Conservation (phyloP, 1,284 basidiomycete species). For the Pseudozyma sp. region DNA sequence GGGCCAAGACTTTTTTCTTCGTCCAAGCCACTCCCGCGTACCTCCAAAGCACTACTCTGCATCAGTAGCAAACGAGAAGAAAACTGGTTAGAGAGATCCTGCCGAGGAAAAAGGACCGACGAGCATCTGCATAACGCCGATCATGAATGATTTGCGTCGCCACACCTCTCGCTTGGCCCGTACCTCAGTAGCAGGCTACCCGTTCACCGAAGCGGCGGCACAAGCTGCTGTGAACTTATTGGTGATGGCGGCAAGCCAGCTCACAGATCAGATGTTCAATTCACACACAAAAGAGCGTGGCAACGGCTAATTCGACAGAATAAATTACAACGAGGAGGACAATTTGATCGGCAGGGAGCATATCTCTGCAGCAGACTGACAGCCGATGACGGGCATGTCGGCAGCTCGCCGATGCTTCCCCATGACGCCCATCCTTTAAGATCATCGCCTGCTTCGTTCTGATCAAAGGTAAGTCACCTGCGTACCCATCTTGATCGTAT, state of each 20-base stretch:
- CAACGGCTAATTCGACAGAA: no score
- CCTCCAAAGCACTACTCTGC: background rate
- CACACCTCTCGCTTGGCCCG: background rate
- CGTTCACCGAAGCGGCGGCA: background rate
- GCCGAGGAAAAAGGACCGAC: background rate
- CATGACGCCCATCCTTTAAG: no score
- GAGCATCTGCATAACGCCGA: slow-evolving; percentile 11
- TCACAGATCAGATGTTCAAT: no score
- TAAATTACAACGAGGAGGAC: no score
- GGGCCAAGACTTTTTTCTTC: slow-evolving; percentile 17
- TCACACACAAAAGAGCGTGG: no score
- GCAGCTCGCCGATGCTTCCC: background rate
- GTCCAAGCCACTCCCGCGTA: background rate
- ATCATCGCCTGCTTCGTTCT: background rate
- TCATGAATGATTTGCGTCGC: background rate
- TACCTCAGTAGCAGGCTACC: background rate
- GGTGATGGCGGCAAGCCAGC: background rate
- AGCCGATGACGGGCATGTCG: background rate
- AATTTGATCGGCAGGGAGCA: background rate
- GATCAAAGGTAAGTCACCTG: slow-evolving; percentile 49
- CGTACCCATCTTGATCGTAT: slow-evolving; percentile 52
- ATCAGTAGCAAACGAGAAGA: background rate
- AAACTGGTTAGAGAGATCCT: no score
- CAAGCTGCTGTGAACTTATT: background rate
- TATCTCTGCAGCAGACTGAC: background rate